Conservation (phyloP, 805 yeast species). For the Teunomyces lycoperdinae region DNA sequence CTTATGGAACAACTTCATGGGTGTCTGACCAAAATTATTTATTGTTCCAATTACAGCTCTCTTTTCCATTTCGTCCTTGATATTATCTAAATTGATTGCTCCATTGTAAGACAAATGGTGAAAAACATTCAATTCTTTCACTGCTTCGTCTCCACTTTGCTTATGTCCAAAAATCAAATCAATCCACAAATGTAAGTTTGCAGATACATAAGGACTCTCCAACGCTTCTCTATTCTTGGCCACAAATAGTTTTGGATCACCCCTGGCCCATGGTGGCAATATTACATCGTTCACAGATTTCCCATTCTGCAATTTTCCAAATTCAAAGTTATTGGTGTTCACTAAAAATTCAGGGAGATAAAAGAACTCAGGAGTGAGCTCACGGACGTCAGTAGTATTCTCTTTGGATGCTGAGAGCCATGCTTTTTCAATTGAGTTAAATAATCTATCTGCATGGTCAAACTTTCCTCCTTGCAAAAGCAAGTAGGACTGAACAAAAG, state of each 20-base stretch:
- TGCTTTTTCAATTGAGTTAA: slow-evolving; percentile 69
- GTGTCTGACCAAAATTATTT: slow-evolving; percentile 92
- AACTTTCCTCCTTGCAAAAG: slow-evolving; percentile 83
- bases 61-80: slow-evolving; percentile 70
- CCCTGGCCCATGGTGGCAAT: slow-evolving; percentile 82
- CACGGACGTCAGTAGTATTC: slow-evolving; percentile 84
- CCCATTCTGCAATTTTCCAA: slow-evolving; percentile 67
- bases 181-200: slow-evolving; percentile 77
- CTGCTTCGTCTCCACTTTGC: slow-evolving; percentile 71
- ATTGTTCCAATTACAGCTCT: slow-evolving; percentile 79
- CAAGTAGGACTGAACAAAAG: slow-evolving; percentile 76
- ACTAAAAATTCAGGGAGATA: slow-evolving; percentile 74
- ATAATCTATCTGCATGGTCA: slow-evolving; percentile 84
- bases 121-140: slow-evolving; percentile 68
- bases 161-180: slow-evolving; percentile 80
- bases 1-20: slow-evolving; percentile 62
- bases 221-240: slow-evolving; percentile 77
- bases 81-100: slow-evolving; percentile 70
- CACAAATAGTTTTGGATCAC: slow-evolving; percentile 71
- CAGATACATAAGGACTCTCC: slow-evolving; percentile 78
- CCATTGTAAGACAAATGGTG: slow-evolving; percentile 85
- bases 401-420: slow-evolving; percentile 81
- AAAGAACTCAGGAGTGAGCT: slow-evolving; percentile 81
- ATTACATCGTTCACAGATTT: slow-evolving; percentile 60
- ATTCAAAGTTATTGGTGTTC: slow-evolving; percentile 63